Base-by-base conservation (phyloP, 352 stramenopile species). In the Globisporangium uncinulatum region DNA sequence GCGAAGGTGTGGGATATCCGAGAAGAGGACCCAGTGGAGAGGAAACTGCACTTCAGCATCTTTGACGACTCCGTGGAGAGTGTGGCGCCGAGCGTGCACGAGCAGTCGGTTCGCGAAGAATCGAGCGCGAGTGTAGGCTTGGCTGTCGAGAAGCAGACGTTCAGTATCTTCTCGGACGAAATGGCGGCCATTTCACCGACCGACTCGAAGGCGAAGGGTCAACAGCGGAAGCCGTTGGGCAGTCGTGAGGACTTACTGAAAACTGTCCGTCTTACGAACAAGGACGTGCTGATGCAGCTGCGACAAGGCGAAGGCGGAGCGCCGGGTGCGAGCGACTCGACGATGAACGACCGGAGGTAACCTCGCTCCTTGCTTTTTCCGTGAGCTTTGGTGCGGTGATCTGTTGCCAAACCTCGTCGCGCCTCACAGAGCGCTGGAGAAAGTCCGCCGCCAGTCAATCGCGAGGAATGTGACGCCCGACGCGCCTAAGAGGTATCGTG, bases 11-110 rank as follows among this genome's bases (percentile, higher is more conserved):
- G 66, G 66, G 75, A 89, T 62, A 47, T 66, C 24, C 66, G 71
- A 50, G 77, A 87, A 56, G 75, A 79, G 32, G 72, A 90, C 50
- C 85, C 85, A 4, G 82, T 93, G 15, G 78, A 92, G 50, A 66
- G 83, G 13, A 95, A 92, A 39, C 71, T 93, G 39, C 83, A 92
- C 55, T 95, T 93, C 56, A 91, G 80, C 57, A 65, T 92, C 29
- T 90, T 89, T 41, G 83, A 91, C 19, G 84, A 92, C 47, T 92
- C 82, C 14, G 73, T 86, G 1, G 79, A 92, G 53, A 91, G 74
- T 46, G 67, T 87, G 39, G 66, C 73, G 43, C 29, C 74, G 31
- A 84, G 71, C 57, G 56, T 59, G 42, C 67, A 85, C 31, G 68
- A 86, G 37, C 70, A 85, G 21, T 87, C 71, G 13, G 37, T 79